phyloP scores from a whole-genome alignment of 345 rosid species.

The Gynandropsis gynandra region DNA sequence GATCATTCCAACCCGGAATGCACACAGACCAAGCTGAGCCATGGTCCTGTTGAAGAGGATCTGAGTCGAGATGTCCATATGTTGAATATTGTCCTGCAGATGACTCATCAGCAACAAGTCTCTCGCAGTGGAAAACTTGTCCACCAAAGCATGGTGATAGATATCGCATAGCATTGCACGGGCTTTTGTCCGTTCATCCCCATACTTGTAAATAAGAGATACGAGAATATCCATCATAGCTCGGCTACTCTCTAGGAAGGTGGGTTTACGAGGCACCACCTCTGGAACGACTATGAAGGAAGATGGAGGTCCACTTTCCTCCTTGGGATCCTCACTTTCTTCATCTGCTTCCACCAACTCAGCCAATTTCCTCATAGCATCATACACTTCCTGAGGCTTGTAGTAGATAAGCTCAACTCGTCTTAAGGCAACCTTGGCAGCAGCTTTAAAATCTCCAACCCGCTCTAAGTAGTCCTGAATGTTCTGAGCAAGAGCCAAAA shows the following conservation, averaged over 20 bases:
- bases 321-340: constrained; percentile 40
- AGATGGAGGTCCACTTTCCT: constrained; percentile 59
- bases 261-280: constrained; percentile 79
- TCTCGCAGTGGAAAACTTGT: constrained; percentile 66
- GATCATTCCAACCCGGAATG: constrained; percentile 72
- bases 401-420: constrained; percentile 79
- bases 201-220: constrained; percentile 75
- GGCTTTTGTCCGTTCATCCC: constrained; percentile 96
- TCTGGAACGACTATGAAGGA: constrained; percentile 74
- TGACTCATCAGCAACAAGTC: constrained; percentile 93
- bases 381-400: constrained; percentile 92
- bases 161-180: constrained; percentile 98
- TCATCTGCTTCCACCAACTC: constrained; percentile 50
- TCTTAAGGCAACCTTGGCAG: constrained; percentile 76
- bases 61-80: constrained; percentile 86
- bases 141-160: constrained; percentile 78
- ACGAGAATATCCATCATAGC: constrained; percentile 80
- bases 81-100: constrained; percentile 81
- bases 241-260: constrained; percentile 82
- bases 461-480: constrained; percentile 75
- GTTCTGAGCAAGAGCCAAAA: constrained; percentile 78
- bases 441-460: constrained; percentile 61
- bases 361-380: constrained; percentile 89
- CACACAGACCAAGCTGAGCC: constrained; percentile 97
- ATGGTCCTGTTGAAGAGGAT: constrained; percentile 90